Evolutionary conservation across 208 protist genomes (phyloP), one percentile per base, ranked within the genome.

Genomic region (Naegleria fowleri): DNA sequence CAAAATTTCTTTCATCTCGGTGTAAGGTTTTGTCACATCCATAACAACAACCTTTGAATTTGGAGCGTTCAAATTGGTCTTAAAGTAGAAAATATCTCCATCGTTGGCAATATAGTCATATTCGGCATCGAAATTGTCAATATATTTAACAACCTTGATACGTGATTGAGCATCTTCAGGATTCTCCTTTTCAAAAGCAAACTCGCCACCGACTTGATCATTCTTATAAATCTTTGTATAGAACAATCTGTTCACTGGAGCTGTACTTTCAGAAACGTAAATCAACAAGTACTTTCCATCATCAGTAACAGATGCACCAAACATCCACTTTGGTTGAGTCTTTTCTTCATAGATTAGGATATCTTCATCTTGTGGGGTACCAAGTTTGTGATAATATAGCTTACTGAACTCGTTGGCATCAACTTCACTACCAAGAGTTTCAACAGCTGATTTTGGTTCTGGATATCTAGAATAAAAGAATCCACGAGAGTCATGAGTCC

Each of bases 401-500:
- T 93, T 96, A 58, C 95, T 92, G 91, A 97, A 93, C 91, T 95
- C 91, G 41, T 95, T 94, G 13, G 67, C 92, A 92, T 97, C 95
- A 59, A 96, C 97, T 92, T 98, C 96, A 9, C 95, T 95, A n/a
- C 96, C 96, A 15, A 88, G 55, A 29, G 38, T 40, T 86, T 95
- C 94, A 92, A 97, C 96, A 16, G 91, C 90, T 33, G 93, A 93
- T 25, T 95, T 94, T 91, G 92, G 90, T 36, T 5, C 33, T 16
- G 40, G 33, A 59, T 95, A 98, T 92, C 96, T 95, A 39, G 94
- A 94, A 93, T 98, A 98, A 93, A 98, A 98, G 91, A 98, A 98
- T 83, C 97, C 97, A 0, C 94, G 83, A 43, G 85, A 40, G 91
- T 96, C 95, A 39, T 88, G 91, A 93, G 94, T 96, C 95, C 95